Evolutionary conservation across 192 early-diverging fungal species (phyloP).

Genomic region (Oehlia diaphana): DNA sequence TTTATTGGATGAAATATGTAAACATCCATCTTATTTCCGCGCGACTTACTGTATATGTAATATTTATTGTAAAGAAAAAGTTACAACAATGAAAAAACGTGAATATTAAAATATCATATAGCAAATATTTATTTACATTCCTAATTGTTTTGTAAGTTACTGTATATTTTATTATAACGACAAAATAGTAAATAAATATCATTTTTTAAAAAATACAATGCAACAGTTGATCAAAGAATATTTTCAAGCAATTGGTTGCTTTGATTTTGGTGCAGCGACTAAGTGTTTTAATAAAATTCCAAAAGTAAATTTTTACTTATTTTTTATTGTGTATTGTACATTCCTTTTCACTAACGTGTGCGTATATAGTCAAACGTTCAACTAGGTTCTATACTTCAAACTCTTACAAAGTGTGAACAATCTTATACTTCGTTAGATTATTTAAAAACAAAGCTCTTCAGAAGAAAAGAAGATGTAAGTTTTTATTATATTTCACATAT

Average conservation of each 20-base stretch:
- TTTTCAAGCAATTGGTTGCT: slow-evolving; percentile 31
- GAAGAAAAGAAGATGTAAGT: slow-evolving; percentile 28
- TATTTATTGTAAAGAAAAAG: no score
- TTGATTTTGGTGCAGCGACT: slow-evolving; percentile 30
- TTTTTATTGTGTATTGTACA: background rate
- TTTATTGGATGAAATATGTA: no score
- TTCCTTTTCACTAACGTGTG: background rate
- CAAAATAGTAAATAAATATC: no score
- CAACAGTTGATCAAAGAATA: slow-evolving; percentile 21
- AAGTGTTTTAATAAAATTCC: slow-evolving; percentile 10
- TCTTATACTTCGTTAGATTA: slow-evolving; percentile 26
- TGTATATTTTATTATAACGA: no score
- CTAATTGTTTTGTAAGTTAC: no score
- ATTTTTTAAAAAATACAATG: background rate
- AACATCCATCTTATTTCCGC: no score
- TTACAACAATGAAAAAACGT: no score
- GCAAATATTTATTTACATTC: no score
- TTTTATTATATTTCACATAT: background rate
- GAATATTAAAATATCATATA: no score
- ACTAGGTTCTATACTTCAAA: background rate
- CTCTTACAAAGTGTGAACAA: slow-evolving; percentile 8
- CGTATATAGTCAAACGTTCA: background rate
- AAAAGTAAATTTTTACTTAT: slow-evolving; percentile 13
- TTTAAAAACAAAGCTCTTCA: slow-evolving; percentile 18
- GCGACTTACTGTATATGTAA: no score